These are phyloP conservation scores for Phytophthora pinifolia DNA, from an alignment of 352 stramenopile genomes.

Conservation along the genomic window DNA sequence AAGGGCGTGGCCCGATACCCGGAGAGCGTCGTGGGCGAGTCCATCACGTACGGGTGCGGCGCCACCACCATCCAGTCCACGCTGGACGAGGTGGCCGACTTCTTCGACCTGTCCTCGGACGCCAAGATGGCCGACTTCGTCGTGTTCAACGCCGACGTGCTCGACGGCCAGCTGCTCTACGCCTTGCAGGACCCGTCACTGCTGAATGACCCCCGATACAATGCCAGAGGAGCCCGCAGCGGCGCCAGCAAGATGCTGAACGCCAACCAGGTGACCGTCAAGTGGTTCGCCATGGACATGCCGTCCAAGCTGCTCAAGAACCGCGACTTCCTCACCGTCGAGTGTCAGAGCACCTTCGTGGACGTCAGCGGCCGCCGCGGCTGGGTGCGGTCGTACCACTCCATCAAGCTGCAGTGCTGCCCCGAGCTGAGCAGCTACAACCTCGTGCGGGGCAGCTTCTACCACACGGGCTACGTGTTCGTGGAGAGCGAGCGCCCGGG, in stretches of 20 bases:
- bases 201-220: slow-evolving; percentile 32
- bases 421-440: slow-evolving; percentile 50
- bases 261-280: slow-evolving; percentile 70
- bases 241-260: slow-evolving; percentile 35
- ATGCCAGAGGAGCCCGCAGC: slow-evolving; percentile 9
- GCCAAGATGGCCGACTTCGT: slow-evolving; percentile 54
- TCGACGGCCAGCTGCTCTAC: slow-evolving; percentile 67
- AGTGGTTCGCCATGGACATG: slow-evolving; percentile 58
- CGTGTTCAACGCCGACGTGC: slow-evolving; percentile 41
- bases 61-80: slow-evolving; percentile 60
- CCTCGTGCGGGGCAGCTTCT: slow-evolving; percentile 66
- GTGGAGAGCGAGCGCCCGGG: slow-evolving; percentile 61
- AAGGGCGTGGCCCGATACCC: slow-evolving; percentile 57
- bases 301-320: slow-evolving; percentile 65
- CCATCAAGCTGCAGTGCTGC: slow-evolving; percentile 65
- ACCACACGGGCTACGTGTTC: slow-evolving; percentile 75
- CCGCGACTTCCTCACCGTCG: slow-evolving; percentile 70
- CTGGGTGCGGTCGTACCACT: slow-evolving; percentile 74
- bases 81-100: slow-evolving; percentile 63
- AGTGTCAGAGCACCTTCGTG: slow-evolving; percentile 74
- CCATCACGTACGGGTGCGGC: slow-evolving; percentile 61
- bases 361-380: slow-evolving; percentile 59
- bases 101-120: slow-evolving; percentile 64
- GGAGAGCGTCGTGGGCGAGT: slow-evolving; percentile 34
- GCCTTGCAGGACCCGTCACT: slow-evolving; percentile 39